A percentile compares a stretch with the other conserved stretches of the same genome.
Conservation (phyloP, 805 yeast species). For the Kodamaea lidongshanica region DNA sequence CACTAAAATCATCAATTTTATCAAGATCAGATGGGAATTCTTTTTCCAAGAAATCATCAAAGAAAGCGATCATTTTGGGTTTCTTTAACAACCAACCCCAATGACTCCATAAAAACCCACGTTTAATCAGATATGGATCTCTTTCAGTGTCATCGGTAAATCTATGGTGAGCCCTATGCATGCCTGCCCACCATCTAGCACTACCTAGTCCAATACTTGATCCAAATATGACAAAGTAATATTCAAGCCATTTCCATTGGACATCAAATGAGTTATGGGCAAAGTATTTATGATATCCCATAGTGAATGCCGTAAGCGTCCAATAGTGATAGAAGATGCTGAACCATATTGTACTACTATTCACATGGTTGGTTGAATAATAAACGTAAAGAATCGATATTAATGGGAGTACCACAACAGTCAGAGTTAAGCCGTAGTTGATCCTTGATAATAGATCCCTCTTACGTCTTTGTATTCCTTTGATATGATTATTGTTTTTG, state of each 20-base stretch:
- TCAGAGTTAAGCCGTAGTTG: conserved; percentile 28
- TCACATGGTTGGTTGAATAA: conserved; percentile 13
- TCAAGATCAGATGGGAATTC: conserved; percentile 24
- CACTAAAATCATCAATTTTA: conserved; percentile 4
- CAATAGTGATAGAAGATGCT: conserved; percentile 27
- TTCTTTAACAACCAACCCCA: conserved; percentile 79
- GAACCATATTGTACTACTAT: conserved; percentile 25
- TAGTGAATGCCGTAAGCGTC: conserved; percentile 35
- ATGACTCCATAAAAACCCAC: conserved; percentile 78
- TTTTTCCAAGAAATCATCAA: conserved; percentile 29
- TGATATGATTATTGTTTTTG: conserved; percentile 26
- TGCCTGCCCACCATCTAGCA: conserved; percentile 70
- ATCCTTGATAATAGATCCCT: conserved; percentile 32
- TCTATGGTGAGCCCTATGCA: conserved; percentile 88
- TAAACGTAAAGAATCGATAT: conserved; percentile 23
- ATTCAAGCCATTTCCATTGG: conserved; percentile 30
- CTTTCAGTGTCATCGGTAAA: conserved; percentile 75
- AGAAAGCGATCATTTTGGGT: conserved; percentile 38
- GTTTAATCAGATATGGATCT: conserved; percentile 81
- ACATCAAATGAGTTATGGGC: conserved; percentile 35
- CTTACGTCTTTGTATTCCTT: conserved; percentile 30
- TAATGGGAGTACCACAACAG: conserved; percentile 31
- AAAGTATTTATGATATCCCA: conserved; percentile 39
- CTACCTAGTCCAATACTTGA: conserved; percentile 73
- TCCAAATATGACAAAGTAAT: conserved; percentile 54